Evolutionary conservation across 176 grass and related monocot species (phyloP).

Genomic region (Phoenix roebelenii): DNA sequence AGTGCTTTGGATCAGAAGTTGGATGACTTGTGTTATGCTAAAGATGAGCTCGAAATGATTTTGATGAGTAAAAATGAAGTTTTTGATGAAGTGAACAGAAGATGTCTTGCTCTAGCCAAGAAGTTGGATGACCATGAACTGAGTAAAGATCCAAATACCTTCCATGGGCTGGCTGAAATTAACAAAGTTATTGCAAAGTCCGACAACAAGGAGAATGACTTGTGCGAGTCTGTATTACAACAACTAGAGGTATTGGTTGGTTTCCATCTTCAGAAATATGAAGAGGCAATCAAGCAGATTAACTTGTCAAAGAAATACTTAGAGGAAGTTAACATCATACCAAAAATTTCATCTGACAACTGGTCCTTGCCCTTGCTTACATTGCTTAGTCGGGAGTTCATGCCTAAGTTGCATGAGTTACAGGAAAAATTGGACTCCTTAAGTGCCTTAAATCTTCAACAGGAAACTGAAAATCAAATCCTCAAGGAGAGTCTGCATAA

Average conservation of each 20-base stretch:
- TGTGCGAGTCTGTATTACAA: conserved; percentile 47
- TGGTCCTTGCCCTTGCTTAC: conserved; percentile 51
- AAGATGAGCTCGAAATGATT: conserved; percentile 50
- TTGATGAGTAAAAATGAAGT: conserved; percentile 35
- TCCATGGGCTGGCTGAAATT: conserved; percentile 11
- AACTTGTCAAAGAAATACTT: conserved; percentile 67
- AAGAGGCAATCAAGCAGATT: conserved; percentile 49
- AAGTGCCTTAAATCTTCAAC: conserved; percentile 48
- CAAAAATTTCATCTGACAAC: conserved; percentile 51
- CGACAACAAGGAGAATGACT: conserved; percentile 33
- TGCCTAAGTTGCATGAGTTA: conserved; percentile 48
- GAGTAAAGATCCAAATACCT: conserved; percentile 16
- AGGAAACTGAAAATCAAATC: conserved; percentile 61
- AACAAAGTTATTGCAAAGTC: conserved; percentile 20
- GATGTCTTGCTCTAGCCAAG: conserved; percentile 52
- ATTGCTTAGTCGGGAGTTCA: conserved; percentile 48
- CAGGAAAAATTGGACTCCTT: conserved; percentile 46
- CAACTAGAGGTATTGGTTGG: conserved; percentile 55
- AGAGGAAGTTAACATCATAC: conserved; percentile 39
- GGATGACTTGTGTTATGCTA: conserved; percentile 46
- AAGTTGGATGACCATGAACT: conserved; percentile 30
- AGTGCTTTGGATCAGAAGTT: conserved; percentile 49
- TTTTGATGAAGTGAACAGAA: conserved; percentile 45
- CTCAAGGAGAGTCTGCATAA: conserved; percentile 47
- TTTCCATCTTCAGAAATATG: conserved; percentile 51